Base-by-base conservation (phyloP, 2,329 filamentous ascomycete genomes). In the Verticillium klebahnii region DNA sequence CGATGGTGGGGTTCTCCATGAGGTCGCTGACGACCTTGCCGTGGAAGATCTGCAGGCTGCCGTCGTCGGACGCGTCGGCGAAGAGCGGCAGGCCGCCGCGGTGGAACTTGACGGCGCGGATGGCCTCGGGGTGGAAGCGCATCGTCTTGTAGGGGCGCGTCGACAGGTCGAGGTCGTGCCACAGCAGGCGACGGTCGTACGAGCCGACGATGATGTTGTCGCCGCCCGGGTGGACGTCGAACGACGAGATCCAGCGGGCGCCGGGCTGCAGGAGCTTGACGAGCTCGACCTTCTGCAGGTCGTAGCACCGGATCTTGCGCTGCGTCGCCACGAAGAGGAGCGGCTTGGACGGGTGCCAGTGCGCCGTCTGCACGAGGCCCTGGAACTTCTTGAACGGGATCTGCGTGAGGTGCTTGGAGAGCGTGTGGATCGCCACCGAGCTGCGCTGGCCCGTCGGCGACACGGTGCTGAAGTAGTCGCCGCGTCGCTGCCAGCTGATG, bases 291-390 rank as follows among this genome's bases (percentile, higher is more conserved):
- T 89, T 89, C 67, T 94, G 90, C 56, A 99, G 84, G 74, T 99
- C 95, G 78, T 99, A 99, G 71, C 91, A 91, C 61, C 95, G 90
- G 71, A 99, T 93, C 62, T 90, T 90, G 69, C 94, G 91, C 75
- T 97, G 93, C 12, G 96, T 98, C 3, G 95, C 95, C 61, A 99
- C 92, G 72, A 98, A 98, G 79, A 99, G 93, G 58, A 97, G 87
- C 0, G 95, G 93, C 67, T 93, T 89, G 50, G 89, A 91, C 2
- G 95, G 95, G 75, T 99, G 96, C 84, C 99, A 99, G 68, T 93
- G 92, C 5, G 93, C 93, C 1, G 90, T 90, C 76, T 98, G 94
- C 1, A 93, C 84, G 61, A 91, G 82, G 57, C 89, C 92, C 57
- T 92, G 88, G 34, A 86, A 75, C 60, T 82, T 83, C 64, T 92